Evolutionary conservation across 768 basidiomycete genomes (phyloP), one percentile per base, ranked within the genome.

Genomic region (Kwoniella pini): DNA sequence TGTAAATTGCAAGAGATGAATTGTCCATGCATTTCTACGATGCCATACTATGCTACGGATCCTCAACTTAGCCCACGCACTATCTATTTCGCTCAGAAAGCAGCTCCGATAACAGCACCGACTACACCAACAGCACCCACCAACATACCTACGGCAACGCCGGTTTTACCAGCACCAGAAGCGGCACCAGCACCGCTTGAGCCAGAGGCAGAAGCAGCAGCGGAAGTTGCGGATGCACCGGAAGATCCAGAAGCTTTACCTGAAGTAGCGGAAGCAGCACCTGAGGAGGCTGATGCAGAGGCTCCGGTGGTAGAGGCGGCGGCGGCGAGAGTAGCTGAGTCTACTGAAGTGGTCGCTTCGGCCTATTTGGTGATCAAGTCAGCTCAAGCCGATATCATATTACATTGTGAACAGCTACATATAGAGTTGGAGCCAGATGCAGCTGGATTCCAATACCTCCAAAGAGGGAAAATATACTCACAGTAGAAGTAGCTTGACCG

Each of bases 271-370:
- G 71, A 52, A 6, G 45, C 57, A 19, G 63, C 56, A 36, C 58
- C 49, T 38, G 78, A 70, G 26, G 45, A 44, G 45, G 56, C 46
- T 27, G 48, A 50, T 31, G 28, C 48, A 7, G 66, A 60, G 21
- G 62, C 33, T 27, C 56, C 62, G 26, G 69, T 64, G 42, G 70
- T 62, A 15, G 64, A 55, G 21, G 64, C 54, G 26, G 70, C 68
- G 24, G 62, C 72, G 28, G 77, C 63, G 40, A 87, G 82, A 1
- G 88, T 89, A 36, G 86, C 84, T 10, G 85, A 82, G 62, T 84
- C 79, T 17, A 90, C 88, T 11, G 86, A 75, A n/a, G 86, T 83
- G 39, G 89, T 90, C 21, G 84, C 44, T 44, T 62, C 43, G 57
- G 54, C 45, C 68, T 71, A 38, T 24, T 27, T 4, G 11, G n/a